Evolutionary conservation across 1,284 basidiomycete species (phyloP), one percentile per base, ranked within the genome.

Genomic region (Grifola frondosa): DNA sequence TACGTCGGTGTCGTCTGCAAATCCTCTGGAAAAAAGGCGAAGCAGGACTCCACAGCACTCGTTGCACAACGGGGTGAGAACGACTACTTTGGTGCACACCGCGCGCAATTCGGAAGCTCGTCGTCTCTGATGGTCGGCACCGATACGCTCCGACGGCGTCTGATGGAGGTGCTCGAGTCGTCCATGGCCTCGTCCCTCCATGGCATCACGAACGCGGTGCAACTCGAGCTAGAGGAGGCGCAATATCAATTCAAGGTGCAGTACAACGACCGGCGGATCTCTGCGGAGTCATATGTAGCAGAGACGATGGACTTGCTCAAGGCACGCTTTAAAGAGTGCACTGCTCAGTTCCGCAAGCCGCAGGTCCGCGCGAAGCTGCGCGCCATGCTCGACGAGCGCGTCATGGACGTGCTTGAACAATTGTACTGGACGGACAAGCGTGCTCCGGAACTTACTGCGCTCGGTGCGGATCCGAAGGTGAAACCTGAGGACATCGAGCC

Each of bases 211-310:
- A 97, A 97, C 62, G 91, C 92, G 2, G 96, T 99, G 5, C 94
- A 97, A 59, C 80, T 97, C 25, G 97, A 99, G 65, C 78, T 98
- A 11, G 96, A 99, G 65, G 96, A 98, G 60, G 87, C 96, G 1
- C 85, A 84, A 21, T 99, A 99, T 66, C 95, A 98, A 66, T 99
- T 99, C 81, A 99, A 99, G 68, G 95, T 99, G 1, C 93, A 98
- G 66, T 99, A 99, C 75, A 99, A 99, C 63, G 97, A 99, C 67
- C 83, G 93, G 16, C 80, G 89, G 20, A 91, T 98, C 54, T 90
- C 91, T 0, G 85, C 97, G 10, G 97, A 99, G 65, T 94, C 91
- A 3, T 99, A 99, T 62, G 92, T 98, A 37, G 95, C 96, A 13
- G 97, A 99, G 68, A 94, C 93, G 3, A 87, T 98, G 68, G 96